phyloP scores from a whole-genome alignment of 371 early-diverging fungal species.

The Apophysomyces sp. region DNA sequence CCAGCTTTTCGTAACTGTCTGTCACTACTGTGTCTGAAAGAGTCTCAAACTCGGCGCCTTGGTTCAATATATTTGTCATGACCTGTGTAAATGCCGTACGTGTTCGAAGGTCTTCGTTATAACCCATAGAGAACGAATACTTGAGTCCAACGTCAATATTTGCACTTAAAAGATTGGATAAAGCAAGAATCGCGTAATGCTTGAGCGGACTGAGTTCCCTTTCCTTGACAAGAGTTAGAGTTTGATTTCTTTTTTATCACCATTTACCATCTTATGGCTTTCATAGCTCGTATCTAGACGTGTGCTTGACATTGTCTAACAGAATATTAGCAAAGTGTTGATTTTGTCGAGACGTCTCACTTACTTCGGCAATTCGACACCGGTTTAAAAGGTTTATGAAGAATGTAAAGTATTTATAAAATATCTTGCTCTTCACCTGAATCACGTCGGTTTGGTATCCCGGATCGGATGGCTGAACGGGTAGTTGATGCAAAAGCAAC shows the following conservation, averaged over 20 bases:
- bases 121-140: slow-evolving; percentile 88
- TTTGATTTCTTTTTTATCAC: background rate
- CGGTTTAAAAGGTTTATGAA: slow-evolving; percentile 85
- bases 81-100: slow-evolving; percentile 92
- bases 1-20: slow-evolving; percentile 72
- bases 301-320: background rate
- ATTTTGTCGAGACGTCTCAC: background rate
- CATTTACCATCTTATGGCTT: background rate
- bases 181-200: slow-evolving; percentile 82
- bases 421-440: slow-evolving; percentile 75
- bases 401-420: slow-evolving; percentile 87
- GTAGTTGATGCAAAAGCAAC: slow-evolving; percentile 75
- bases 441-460: slow-evolving; percentile 62
- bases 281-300: background rate
- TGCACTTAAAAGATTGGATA: slow-evolving; percentile 86
- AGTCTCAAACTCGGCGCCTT: slow-evolving; percentile 85
- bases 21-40: slow-evolving; percentile 76
- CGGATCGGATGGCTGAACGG: slow-evolving; percentile 77
- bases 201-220: slow-evolving; percentile 65
- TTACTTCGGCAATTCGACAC: slow-evolving; percentile 70
- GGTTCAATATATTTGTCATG: slow-evolving; percentile 84
- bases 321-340: background rate
- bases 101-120: slow-evolving; percentile 87
- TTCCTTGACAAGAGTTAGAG: slow-evolving; percentile 26
- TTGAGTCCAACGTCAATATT: slow-evolving; percentile 91